Conservation (phyloP, 1,284 basidiomycete genomes). For the Lentinula novae-zelandiae region DNA sequence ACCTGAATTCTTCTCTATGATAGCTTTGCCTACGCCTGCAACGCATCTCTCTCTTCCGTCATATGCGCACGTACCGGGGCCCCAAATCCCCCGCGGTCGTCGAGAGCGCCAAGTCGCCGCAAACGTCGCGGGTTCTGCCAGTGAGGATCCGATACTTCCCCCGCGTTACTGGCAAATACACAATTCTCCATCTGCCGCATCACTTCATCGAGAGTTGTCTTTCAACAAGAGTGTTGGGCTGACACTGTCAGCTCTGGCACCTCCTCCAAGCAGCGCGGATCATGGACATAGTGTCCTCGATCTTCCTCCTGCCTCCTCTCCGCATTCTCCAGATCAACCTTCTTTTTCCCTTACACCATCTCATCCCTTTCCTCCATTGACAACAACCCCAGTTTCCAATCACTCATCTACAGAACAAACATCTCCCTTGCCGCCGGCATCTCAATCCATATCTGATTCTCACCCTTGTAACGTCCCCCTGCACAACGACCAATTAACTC, state of each 20-base stretch:
- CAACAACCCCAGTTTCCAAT: background rate
- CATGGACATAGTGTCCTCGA: background rate
- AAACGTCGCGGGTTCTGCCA: background rate
- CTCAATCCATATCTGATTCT: background rate
- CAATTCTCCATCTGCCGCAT: background rate
- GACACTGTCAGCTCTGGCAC: background rate
- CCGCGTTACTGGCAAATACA: constrained; percentile 4
- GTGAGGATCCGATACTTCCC: background rate
- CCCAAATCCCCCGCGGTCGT: too few relatives aligned
- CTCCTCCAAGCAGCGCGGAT: background rate
- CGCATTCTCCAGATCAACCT: background rate
- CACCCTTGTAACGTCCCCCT: background rate
- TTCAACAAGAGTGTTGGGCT: background rate
- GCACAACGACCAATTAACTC: background rate
- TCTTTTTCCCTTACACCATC: too few relatives aligned
- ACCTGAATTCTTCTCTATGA: too few relatives aligned
- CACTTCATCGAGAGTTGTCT: background rate
- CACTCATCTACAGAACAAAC: background rate
- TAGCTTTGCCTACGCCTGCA: background rate
- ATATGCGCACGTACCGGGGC: background rate
- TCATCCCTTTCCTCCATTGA: too few relatives aligned
- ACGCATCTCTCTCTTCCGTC: background rate
- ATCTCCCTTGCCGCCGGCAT: background rate
- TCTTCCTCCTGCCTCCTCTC: too few relatives aligned
- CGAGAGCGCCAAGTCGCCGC: background rate